A percentile compares a stretch with the other conserved stretches of the same genome.
Conservation (phyloP, 345 rosid genomes). For the Balakata baccata region DNA sequence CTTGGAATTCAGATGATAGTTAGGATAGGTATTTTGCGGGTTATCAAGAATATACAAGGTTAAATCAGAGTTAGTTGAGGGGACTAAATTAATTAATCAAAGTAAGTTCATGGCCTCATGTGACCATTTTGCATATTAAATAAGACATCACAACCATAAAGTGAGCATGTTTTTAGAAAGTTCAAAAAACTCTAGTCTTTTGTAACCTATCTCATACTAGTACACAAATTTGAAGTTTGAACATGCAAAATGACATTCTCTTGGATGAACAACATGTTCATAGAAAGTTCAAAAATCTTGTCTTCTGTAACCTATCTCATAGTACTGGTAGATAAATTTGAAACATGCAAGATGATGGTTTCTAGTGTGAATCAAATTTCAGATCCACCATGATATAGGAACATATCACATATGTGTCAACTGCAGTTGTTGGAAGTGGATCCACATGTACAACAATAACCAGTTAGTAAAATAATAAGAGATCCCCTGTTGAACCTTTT, state of each 20-base stretch:
- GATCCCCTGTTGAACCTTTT: neutral
- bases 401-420: neutral
- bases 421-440: neutral
- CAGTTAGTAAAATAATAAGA: neutral
- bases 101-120: neutral
- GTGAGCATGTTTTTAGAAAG: neutral
- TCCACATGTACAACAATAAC: neutral
- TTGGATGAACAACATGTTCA: neutral
- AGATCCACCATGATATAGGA: neutral
- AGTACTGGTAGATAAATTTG: neutral
- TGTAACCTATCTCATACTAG: neutral
- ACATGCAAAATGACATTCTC: neutral
- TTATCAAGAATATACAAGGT: neutral
- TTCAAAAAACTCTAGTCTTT: neutral
- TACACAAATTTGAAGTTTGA: neutral
- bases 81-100: neutral
- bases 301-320: neutral
- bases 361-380: neutral
- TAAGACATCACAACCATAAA: neutral
- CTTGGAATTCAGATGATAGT: neutral
- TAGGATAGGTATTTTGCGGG: neutral
- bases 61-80: neutral
- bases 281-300: neutral
- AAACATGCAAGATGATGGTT: neutral
- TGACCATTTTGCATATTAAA: neutral